Conservation (phyloP, 257 asterid species). For the Nicotiana obtusifolia region DNA sequence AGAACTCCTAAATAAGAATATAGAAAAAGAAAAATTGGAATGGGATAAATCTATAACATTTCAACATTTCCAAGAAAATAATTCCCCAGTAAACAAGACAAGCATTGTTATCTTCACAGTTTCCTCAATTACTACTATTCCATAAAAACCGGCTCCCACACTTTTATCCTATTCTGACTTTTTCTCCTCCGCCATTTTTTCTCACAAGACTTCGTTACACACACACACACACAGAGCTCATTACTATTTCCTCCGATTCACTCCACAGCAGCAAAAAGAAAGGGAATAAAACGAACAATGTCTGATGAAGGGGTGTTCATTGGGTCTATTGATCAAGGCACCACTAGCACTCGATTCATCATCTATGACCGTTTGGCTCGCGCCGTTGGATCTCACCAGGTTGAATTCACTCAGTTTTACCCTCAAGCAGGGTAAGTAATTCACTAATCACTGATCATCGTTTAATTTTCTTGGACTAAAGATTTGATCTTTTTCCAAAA, state of each 20-base stretch:
- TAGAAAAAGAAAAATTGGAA: neutral
- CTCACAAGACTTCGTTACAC: neutral
- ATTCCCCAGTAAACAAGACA: neutral
- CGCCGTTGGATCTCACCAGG: conserved; percentile 75
- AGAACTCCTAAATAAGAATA: too few species aligned
- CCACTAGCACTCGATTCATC: conserved; percentile 91
- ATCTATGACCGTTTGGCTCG: conserved; percentile 65
- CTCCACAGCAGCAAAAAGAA: neutral
- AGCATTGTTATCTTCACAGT: neutral
- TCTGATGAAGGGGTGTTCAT: conserved; percentile 44
- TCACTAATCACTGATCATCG: neutral
- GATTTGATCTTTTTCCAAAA: conserved; percentile 1
- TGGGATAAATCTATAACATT: neutral
- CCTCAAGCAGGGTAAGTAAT: conserved; percentile 72
- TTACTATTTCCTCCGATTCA: neutral
- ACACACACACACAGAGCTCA: neutral
- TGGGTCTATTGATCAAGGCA: conserved; percentile 93
- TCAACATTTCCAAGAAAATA: conserved; percentile 14
- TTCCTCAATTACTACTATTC: neutral
- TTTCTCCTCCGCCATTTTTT: neutral
- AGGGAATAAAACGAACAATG: conserved; percentile 8
- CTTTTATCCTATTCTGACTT: neutral
- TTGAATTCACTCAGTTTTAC: conserved; percentile 84
- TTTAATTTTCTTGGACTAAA: neutral
- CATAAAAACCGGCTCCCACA: neutral